Percentiles rank a stretch among this genome's conserved stretches.
phyloP scores from a whole-genome alignment of 176 grass and related monocot species.

The Cymbopogon citratus region DNA sequence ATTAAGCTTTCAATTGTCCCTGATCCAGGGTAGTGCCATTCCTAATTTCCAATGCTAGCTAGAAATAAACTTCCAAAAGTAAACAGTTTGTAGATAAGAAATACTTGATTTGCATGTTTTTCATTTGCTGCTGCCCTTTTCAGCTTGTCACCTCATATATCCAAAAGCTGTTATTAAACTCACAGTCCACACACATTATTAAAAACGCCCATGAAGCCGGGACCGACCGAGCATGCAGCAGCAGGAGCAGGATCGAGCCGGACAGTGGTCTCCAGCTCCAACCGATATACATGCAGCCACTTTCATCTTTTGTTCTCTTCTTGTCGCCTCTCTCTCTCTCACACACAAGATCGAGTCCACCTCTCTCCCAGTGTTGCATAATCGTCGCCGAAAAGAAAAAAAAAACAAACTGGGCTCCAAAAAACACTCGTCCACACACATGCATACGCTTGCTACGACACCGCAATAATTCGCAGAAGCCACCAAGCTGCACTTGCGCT shows the following conservation, averaged over 20 bases:
- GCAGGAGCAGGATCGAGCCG: background rate
- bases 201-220: background rate
- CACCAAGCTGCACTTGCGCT: slow-evolving; percentile 40
- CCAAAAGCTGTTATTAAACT: background rate
- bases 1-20: background rate
- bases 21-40: background rate
- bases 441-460: background rate
- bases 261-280: slow-evolving; percentile 35
- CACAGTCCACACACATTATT: background rate
- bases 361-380: slow-evolving; percentile 11
- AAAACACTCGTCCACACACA: slow-evolving; percentile 71
- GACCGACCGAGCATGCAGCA: background rate
- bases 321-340: slow-evolving; percentile 22
- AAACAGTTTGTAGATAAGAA: slow-evolving; percentile 10
- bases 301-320: slow-evolving; percentile 49
- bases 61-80: background rate
- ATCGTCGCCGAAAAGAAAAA: background rate
- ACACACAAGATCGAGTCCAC: slow-evolving; percentile 29
- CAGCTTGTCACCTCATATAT: background rate
- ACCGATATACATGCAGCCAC: slow-evolving; percentile 63
- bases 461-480: slow-evolving; percentile 54
- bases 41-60: background rate
- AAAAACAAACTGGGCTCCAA: background rate
- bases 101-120: background rate
- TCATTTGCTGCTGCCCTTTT: background rate